A percentile compares a stretch with the other conserved stretches of the same genome.
These are phyloP conservation scores for Logfia minima DNA, from an alignment of 129 eudicot genomes.

Conservation along the genomic window DNA sequence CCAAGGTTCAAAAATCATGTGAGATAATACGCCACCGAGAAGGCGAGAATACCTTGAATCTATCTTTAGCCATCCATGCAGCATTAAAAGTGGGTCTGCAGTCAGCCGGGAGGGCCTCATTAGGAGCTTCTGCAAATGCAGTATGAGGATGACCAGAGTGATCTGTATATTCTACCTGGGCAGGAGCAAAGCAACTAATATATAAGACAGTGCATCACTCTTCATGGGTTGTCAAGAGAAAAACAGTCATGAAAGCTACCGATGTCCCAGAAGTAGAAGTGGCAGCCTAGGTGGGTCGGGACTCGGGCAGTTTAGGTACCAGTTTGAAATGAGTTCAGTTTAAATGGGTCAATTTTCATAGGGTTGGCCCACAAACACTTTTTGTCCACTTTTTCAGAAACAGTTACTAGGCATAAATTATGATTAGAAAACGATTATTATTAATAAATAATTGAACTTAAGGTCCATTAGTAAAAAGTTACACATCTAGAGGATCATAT, in stretches of 20 bases:
- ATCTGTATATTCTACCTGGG: slow-evolving; percentile 87
- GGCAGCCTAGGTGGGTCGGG: background rate
- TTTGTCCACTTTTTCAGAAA: background rate
- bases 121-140: slow-evolving; percentile 91
- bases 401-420: background rate
- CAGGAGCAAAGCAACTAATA: slow-evolving; percentile 7
- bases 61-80: slow-evolving; percentile 83
- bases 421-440: background rate
- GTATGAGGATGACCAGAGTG: slow-evolving; percentile 75
- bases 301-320: background rate
- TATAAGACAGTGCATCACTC: slow-evolving; percentile 4
- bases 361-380: slow-evolving; percentile 3
- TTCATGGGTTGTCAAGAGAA: background rate
- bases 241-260: background rate
- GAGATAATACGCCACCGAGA: slow-evolving; percentile 8
- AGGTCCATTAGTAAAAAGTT: background rate
- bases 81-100: slow-evolving; percentile 85
- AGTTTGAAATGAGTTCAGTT: slow-evolving; percentile 14
- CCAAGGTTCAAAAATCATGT: slow-evolving; percentile 14
- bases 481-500: background rate
- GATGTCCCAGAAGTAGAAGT: background rate
- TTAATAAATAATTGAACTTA: background rate
- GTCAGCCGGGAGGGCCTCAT: slow-evolving; percentile 86
- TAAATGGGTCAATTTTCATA: background rate
- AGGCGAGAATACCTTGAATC: slow-evolving; percentile 54